A percentile compares a stretch with the other conserved stretches of the same genome.
Conservation (phyloP, 257 asterid genomes). For the Linderniella brevidens region DNA sequence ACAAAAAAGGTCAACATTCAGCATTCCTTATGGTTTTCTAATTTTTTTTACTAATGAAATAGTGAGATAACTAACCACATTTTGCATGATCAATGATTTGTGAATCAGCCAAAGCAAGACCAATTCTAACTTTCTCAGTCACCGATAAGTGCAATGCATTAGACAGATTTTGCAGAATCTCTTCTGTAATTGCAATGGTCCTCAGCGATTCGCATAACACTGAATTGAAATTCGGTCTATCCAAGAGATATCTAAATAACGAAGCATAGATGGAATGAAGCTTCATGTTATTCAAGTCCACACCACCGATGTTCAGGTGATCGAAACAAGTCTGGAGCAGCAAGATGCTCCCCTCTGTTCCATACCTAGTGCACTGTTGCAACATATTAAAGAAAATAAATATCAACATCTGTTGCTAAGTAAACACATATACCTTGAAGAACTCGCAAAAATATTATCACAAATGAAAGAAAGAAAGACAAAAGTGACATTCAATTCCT, state of each 20-base stretch:
- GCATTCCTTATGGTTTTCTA: neutral
- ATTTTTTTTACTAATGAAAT: slow-evolving; percentile 6
- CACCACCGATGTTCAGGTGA: slow-evolving; percentile 38
- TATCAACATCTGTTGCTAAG: neutral
- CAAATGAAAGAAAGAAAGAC: no score
- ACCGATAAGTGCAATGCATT: slow-evolving; percentile 37
- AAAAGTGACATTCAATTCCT: no score
- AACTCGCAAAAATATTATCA: no score
- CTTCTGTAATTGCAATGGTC: slow-evolving; percentile 40
- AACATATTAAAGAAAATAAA: slow-evolving; percentile 6
- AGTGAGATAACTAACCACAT: slow-evolving; percentile 43
- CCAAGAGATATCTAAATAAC: slow-evolving; percentile 52
- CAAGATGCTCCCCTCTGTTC: slow-evolving; percentile 64
- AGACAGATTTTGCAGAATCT: slow-evolving; percentile 52
- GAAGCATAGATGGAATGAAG: slow-evolving; percentile 53
- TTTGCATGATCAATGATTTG: slow-evolving; percentile 48
- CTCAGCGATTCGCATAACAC: slow-evolving; percentile 52
- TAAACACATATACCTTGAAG: neutral
- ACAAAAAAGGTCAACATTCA: slow-evolving; percentile 4
- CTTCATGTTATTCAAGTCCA: slow-evolving; percentile 44
- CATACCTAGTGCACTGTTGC: slow-evolving; percentile 43
- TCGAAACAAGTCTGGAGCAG: slow-evolving; percentile 57
- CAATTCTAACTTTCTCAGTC: slow-evolving; percentile 64
- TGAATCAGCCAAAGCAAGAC: slow-evolving; percentile 78
- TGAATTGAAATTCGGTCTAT: slow-evolving; percentile 66